phyloP scores from a whole-genome alignment of 495 filamentous ascomycete species.

The Talaromyces nanjingensis region DNA sequence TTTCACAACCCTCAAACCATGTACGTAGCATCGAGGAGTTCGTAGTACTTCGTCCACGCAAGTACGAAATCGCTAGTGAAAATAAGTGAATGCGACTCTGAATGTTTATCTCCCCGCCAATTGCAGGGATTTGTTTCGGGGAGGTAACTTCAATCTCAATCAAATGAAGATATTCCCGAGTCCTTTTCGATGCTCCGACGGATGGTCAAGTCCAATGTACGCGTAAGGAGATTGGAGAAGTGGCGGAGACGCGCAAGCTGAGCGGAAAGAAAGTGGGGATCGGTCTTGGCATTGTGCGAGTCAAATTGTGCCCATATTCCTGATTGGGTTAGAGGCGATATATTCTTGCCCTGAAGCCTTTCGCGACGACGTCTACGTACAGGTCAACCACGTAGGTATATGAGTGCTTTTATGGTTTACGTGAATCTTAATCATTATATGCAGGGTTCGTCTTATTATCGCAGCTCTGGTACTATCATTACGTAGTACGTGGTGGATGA shows the following conservation, averaged over 20 bases:
- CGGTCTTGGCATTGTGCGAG: constrained; percentile 27
- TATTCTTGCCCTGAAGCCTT: not conserved
- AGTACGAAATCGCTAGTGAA: not conserved
- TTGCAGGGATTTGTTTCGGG: too few relatives aligned
- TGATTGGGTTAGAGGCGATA: not conserved
- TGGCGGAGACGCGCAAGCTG: constrained; percentile 42
- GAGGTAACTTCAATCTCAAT: not conserved
- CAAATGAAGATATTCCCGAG: not conserved
- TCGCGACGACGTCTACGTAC: not conserved
- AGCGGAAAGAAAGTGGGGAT: constrained; percentile 6
- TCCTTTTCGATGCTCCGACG: not conserved
- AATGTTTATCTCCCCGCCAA: not conserved
- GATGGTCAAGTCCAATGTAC: not conserved
- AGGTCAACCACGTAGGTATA: not conserved
- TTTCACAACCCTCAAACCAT: not conserved
- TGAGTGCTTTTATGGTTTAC: not conserved
- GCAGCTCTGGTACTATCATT: too few relatives aligned
- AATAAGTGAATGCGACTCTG: not conserved
- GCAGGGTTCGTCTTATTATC: too few relatives aligned
- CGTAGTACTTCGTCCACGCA: not conserved
- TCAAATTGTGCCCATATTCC: not conserved
- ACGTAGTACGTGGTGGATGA: not conserved
- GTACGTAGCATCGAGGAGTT: not conserved
- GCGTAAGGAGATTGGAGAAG: not conserved
- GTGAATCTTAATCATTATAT: too few relatives aligned